Conservation (phyloP, 306 rosid genomes). For the Cucurbita pepo region DNA sequence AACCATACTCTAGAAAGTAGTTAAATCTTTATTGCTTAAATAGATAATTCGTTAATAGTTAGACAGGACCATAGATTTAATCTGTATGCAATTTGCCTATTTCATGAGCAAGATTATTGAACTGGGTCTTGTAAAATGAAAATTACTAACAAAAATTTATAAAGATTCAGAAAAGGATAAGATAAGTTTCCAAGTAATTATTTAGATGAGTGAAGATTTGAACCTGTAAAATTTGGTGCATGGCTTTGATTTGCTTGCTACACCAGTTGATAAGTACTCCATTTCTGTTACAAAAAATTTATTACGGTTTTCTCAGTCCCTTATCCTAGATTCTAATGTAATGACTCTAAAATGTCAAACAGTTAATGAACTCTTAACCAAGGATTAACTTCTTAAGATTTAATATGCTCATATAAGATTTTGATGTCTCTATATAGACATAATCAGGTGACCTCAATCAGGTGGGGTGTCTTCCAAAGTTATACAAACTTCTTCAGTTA, state of each 20-base stretch:
- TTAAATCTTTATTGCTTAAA: background rate
- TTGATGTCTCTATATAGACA: background rate
- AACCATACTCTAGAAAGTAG: background rate
- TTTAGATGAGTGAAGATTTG: constrained; percentile 50
- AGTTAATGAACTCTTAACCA: background rate
- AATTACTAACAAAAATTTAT: constrained; percentile 15
- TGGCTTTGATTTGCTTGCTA: constrained; percentile 99
- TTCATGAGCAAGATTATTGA: constrained; percentile 21
- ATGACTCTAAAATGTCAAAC: constrained; percentile 3
- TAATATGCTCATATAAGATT: background rate
- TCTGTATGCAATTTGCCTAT: background rate
- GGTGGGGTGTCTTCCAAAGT: background rate
- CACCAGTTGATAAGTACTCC: constrained; percentile 73
- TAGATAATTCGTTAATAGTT: background rate
- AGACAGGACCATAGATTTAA: background rate
- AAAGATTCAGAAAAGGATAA: constrained; percentile 4
- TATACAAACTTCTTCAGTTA: background rate
- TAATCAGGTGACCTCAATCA: background rate
- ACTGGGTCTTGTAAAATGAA: constrained; percentile 15
- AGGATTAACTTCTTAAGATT: constrained; percentile 7
- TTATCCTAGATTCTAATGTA: constrained; percentile 20
- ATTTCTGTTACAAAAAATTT: constrained; percentile 88
- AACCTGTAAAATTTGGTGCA: constrained; percentile 99
- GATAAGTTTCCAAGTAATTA: constrained; percentile 20
- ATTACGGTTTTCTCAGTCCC: constrained; percentile 52